Base-by-base conservation (phyloP, 805 yeast genomes). In the Myxozyma kluyveri region DNA sequence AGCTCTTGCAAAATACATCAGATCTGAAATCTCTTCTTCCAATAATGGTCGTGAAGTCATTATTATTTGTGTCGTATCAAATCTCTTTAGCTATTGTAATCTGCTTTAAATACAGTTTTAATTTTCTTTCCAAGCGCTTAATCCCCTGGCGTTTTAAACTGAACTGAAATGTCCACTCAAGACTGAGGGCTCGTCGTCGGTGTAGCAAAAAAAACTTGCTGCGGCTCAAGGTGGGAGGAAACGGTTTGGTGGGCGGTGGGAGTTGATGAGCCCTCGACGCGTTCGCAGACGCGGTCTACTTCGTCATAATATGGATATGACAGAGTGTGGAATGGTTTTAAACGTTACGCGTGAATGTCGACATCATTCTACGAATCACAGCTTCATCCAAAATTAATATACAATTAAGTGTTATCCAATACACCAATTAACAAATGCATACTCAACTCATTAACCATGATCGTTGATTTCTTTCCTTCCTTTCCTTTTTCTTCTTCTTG, bases 1-100 rank as follows among this genome's bases (percentile, higher is more conserved):
- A 29, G 76, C 82, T 66, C 99, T 80, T 39, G 96, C 88, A 63
- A 88, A 95, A 51, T 82, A 82, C 43, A 89, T 75, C 50, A 90
- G 79, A 45, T 85, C 83, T 57, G 87, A 96, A 72, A 81, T 82
- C 61, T 89, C 95, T 60, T 89, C 96, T 65, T 81, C 86, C 38
- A 54, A 57, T 21, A 55, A 35, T 36, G 21, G 39, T 22, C 55
- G 41, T 18, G 45, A 12, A 29, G 33, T 29, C 33, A 29, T 29
- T 14, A 9, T 29, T 29, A 29, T n/a, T n/a, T n/a, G n/a, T n/a
- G n/a, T n/a, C n/a, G n/a, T n/a, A n/a, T n/a, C n/a, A n/a, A n/a
- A n/a, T n/a, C n/a, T n/a, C n/a, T n/a, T n/a, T n/a, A n/a, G n/a
- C n/a, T n/a, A n/a, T n/a, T n/a, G n/a, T n/a, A n/a, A n/a, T n/a